Conservation (phyloP, 208 protist genomes). For the Trypanosomatidae sp. region DNA sequence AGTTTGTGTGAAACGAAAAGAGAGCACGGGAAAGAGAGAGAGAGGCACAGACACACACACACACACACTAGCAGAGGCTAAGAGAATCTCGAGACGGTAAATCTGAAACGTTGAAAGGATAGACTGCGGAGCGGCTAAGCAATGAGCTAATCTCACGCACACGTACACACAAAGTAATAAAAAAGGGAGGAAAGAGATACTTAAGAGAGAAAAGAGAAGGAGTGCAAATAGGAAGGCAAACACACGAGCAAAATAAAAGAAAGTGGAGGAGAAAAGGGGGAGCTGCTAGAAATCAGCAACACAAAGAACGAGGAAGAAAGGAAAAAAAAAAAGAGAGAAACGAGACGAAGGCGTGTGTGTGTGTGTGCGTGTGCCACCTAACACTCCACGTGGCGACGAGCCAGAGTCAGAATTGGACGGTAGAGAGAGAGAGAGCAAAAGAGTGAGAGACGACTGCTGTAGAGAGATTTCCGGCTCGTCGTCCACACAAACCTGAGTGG, state of each 20-base stretch:
- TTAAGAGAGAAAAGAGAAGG: not conserved
- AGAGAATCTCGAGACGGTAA: not conserved
- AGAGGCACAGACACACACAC: not conserved
- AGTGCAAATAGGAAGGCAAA: not conserved
- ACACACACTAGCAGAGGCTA: not conserved
- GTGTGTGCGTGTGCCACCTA: not conserved
- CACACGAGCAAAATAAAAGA: not conserved
- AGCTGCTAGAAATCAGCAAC: not conserved
- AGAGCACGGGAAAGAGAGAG: not conserved
- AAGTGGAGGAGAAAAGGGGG: constrained; percentile 6
- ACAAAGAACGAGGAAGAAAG: not conserved
- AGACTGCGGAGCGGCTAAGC: not conserved
- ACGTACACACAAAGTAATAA: not conserved
- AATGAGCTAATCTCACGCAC: not conserved
- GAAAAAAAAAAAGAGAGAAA: constrained; percentile 9
- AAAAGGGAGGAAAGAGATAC: not conserved
- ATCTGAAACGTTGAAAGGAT: not conserved
- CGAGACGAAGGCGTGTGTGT: not conserved
- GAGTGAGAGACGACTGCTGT: not conserved
- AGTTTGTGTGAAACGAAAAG: not conserved
- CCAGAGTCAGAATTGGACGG: constrained; percentile 3
- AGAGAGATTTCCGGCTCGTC: not conserved
- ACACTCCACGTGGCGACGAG: not conserved
- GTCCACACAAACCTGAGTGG: not conserved
- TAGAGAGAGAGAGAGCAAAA: constrained; percentile 1